Evolutionary conservation across 2,329 filamentous ascomycete species (phyloP).

Genomic region (Aspergillus sp.): DNA sequence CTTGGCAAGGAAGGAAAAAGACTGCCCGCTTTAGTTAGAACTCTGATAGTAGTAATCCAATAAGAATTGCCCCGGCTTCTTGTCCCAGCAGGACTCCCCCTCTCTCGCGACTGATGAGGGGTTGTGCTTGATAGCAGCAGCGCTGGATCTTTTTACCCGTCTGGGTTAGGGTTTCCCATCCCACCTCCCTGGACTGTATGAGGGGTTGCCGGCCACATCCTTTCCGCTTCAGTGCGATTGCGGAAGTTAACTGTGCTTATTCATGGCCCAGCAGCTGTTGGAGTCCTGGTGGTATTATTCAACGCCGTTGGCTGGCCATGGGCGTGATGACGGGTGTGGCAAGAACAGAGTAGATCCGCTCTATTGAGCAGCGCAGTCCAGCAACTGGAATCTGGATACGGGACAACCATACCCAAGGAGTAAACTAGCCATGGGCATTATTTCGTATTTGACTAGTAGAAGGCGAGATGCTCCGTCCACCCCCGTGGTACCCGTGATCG

Average conservation of each 20-base stretch:
- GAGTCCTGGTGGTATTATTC: background rate
- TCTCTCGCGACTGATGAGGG: background rate
- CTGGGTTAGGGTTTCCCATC: constrained; percentile 21
- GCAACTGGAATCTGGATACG: no score
- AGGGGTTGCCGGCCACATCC: background rate
- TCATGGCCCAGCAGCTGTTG: background rate
- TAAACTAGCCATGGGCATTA: background rate
- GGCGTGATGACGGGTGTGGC: background rate
- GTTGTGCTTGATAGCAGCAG: background rate
- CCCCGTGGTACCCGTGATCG: background rate
- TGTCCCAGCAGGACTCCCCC: no score
- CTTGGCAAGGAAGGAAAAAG: background rate
- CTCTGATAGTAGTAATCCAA: background rate
- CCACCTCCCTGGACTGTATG: background rate
- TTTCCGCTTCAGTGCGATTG: background rate
- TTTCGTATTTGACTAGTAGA: background rate
- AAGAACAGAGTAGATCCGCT: background rate
- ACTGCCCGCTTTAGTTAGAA: background rate
- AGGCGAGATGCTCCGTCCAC: background rate
- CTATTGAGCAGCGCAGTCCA: background rate
- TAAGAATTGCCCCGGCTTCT: background rate
- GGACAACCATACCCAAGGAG: no score
- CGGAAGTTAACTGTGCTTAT: background rate
- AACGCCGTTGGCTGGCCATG: background rate
- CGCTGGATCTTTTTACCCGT: constrained; percentile 22